phyloP scores from a whole-genome alignment of 2,329 filamentous ascomycete species.

The Colletotrichum sp. region DNA sequence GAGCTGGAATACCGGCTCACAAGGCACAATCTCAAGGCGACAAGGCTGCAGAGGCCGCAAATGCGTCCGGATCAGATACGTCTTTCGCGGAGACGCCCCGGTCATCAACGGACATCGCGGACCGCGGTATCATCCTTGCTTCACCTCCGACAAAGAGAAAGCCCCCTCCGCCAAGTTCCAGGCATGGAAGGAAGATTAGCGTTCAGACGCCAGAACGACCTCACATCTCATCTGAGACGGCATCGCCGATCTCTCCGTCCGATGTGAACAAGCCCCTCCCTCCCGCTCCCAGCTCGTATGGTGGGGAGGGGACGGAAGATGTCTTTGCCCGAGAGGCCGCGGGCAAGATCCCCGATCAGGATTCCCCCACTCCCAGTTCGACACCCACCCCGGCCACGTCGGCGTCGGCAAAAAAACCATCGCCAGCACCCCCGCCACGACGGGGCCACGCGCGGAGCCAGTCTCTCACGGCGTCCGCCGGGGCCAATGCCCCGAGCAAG shows the following conservation, averaged over 20 bases:
- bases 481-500: constrained; percentile 21
- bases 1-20: constrained; percentile 25
- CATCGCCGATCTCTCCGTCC: constrained; percentile 39
- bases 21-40: constrained; percentile 42
- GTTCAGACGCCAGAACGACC: constrained; percentile 33
- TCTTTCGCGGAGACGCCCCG: constrained; percentile 53
- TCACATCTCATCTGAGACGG: constrained; percentile 24
- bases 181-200: constrained; percentile 78
- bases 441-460: constrained; percentile 52
- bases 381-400: constrained; percentile 40
- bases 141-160: constrained; percentile 62
- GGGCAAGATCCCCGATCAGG: constrained; percentile 53
- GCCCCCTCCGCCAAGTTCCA: constrained; percentile 74
- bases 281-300: constrained; percentile 51
- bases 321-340: constrained; percentile 60
- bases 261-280: constrained; percentile 70
- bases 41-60: constrained; percentile 57
- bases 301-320: constrained; percentile 54
- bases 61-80: constrained; percentile 11
- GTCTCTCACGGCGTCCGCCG: constrained; percentile 15
- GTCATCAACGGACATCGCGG: constrained; percentile 63
- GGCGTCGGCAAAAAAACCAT: constrained; percentile 42
- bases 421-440: constrained; percentile 57
- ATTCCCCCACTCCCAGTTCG: constrained; percentile 25
- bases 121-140: constrained; percentile 49